A percentile compares a stretch with the other conserved stretches of the same genome.
Evolutionary conservation across 2,329 filamentous ascomycete species (phyloP).

Genomic region (Colletotrichum sp.): DNA sequence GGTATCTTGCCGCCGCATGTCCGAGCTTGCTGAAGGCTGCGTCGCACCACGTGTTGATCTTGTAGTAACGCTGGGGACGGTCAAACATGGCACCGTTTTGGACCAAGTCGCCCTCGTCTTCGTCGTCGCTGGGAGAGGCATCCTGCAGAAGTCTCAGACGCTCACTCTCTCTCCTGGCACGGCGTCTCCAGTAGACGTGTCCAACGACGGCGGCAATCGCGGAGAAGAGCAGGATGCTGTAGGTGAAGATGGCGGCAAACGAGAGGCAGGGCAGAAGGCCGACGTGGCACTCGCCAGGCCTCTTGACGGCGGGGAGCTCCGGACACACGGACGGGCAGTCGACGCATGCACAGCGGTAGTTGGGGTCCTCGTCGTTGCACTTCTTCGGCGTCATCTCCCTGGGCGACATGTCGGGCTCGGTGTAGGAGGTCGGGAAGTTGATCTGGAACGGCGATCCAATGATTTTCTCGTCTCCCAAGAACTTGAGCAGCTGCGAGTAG

Average conservation of each 20-base stretch:
- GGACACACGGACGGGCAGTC: conserved; percentile 91
- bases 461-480: conserved; percentile 88
- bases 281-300: conserved; percentile 77
- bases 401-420: conserved; percentile 73
- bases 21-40: conserved; percentile 81
- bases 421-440: conserved; percentile 76
- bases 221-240: conserved; percentile 75
- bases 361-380: conserved; percentile 87
- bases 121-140: conserved; percentile 83
- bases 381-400: conserved; percentile 76
- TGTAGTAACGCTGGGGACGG: conserved; percentile 78
- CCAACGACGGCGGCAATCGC: conserved; percentile 71
- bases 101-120: conserved; percentile 88
- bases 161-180: conserved; percentile 77
- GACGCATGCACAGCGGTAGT: conserved; percentile 89
- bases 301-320: conserved; percentile 75
- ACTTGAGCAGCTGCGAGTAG: conserved; percentile 85
- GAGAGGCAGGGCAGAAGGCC: conserved; percentile 91
- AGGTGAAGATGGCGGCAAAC: conserved; percentile 88
- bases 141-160: conserved; percentile 88
- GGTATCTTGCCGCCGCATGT: conserved; percentile 80
- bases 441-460: conserved; percentile 97
- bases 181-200: conserved; percentile 77
- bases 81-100: conserved; percentile 79
- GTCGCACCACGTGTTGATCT: conserved; percentile 83